These are phyloP conservation scores for Aspergillus sojae DNA, from an alignment of 2,329 filamentous ascomycete species.

Conservation along the genomic window DNA sequence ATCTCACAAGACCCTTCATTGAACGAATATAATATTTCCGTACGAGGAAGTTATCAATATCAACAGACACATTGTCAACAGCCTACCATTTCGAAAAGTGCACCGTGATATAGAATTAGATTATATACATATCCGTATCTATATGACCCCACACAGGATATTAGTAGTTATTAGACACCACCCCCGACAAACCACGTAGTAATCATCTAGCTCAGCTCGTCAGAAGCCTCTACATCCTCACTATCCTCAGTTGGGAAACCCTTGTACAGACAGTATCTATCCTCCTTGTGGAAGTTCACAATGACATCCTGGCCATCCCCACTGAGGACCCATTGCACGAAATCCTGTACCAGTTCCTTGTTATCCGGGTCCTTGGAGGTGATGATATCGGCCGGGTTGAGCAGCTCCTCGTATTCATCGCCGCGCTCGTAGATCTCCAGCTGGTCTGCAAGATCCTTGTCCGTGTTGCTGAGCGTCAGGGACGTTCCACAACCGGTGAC, in stretches of 20 bases:
- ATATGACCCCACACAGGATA: too few species aligned
- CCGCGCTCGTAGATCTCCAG: constrained; percentile 35
- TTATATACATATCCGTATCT: neutral
- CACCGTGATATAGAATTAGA: neutral
- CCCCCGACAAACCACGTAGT: neutral
- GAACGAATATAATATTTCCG: too few species aligned
- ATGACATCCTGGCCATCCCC: constrained; percentile 41
- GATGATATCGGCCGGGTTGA: constrained; percentile 50
- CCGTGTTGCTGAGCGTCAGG: constrained; percentile 35
- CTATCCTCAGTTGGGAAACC: neutral
- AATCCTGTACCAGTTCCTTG: constrained; percentile 36
- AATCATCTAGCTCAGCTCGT: neutral
- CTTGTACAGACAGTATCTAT: constrained; percentile 5
- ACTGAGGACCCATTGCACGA: constrained; percentile 45
- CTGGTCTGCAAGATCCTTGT: constrained; percentile 34
- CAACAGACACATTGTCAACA: neutral
- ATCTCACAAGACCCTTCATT: too few species aligned
- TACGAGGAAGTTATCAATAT: neutral
- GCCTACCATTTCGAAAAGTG: neutral
- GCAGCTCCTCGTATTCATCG: constrained; percentile 39
- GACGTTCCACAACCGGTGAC: constrained; percentile 52
- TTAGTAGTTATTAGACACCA: neutral
- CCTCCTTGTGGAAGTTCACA: constrained; percentile 40
- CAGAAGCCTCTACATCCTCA: neutral
- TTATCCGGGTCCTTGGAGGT: constrained; percentile 41